Evolutionary conservation across 73 alveolate genomes (phyloP).

Genomic region (Paramecium biaurelia): DNA sequence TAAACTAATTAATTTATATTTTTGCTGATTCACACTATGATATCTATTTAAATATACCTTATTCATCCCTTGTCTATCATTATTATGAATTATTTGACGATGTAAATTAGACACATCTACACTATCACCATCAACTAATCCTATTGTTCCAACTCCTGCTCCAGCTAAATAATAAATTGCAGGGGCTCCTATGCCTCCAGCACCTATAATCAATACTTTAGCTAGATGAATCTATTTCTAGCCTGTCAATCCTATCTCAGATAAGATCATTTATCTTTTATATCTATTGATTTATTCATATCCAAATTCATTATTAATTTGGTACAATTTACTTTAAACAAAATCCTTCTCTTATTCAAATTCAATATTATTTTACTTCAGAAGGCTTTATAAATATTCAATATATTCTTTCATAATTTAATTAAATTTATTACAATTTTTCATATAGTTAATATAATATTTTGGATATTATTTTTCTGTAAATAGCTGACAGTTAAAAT

Average conservation of each 20-base stretch:
- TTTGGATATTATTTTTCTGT: not conserved
- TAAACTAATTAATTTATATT: slow-evolving; percentile 73
- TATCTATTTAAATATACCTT: not conserved
- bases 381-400: not conserved
- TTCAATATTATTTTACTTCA: not conserved
- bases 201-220: slow-evolving; percentile 93
- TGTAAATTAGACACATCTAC: slow-evolving; percentile 93
- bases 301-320: not conserved
- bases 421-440: not conserved
- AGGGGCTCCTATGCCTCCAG: slow-evolving; percentile 99
- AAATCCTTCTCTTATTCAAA: not conserved
- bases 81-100: slow-evolving; percentile 66
- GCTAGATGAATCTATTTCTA: slow-evolving; percentile 83
- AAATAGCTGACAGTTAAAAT: not conserved
- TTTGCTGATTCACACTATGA: slow-evolving; percentile 73
- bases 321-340: not conserved
- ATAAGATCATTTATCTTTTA: slow-evolving; percentile 86
- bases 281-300: slow-evolving; percentile 74
- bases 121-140: slow-evolving; percentile 93
- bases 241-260: slow-evolving; percentile 86
- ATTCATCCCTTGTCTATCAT: slow-evolving; percentile 61
- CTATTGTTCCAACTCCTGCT: slow-evolving; percentile 97
- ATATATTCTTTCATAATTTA: slow-evolving; percentile 40
- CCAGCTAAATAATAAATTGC: slow-evolving; percentile 93
- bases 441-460: no score